A percentile compares a stretch with the other conserved stretches of the same genome.
These are phyloP conservation scores for Daphne laureola DNA, from an alignment of 441 rosid genomes.

Conservation along the genomic window DNA sequence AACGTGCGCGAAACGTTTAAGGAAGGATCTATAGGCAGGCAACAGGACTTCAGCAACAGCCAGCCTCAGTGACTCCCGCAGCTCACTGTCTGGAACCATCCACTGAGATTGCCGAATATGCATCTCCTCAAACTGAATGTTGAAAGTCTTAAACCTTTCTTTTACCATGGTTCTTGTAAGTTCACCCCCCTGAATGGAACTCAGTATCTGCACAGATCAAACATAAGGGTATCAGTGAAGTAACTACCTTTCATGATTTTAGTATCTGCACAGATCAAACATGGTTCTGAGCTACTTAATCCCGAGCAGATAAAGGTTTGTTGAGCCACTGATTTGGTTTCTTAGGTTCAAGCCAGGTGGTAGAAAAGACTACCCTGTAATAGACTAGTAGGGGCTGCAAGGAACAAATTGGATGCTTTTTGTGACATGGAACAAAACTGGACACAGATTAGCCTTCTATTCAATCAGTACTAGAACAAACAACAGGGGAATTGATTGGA, in stretches of 20 bases:
- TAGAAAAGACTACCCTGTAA: no score
- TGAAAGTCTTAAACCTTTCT: slow-evolving; percentile 88
- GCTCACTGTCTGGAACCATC: slow-evolving; percentile 92
- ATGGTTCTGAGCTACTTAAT: no score
- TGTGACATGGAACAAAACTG: no score
- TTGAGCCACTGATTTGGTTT: no score
- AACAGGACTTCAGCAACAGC: slow-evolving; percentile 92
- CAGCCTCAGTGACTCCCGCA: slow-evolving; percentile 78
- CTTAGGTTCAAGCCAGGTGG: no score
- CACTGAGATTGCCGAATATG: slow-evolving; percentile 90
- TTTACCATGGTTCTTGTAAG: slow-evolving; percentile 70
- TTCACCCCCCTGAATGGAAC: slow-evolving; percentile 59
- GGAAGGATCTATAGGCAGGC: slow-evolving; percentile 90
- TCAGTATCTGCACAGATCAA: slow-evolving; percentile 51
- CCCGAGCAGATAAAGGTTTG: no score
- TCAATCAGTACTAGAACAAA: no score
- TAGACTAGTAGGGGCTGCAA: no score
- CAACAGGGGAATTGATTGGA: no score
- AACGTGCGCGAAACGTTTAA: slow-evolving; percentile 69
- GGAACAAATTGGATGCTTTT: no score
- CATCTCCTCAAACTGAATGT: slow-evolving; percentile 74
- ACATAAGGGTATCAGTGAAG: slow-evolving; percentile 11
- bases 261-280: no score
- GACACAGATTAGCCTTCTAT: no score
- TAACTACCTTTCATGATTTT: neutral